phyloP scores from a whole-genome alignment of 1,139 yeast species.

The Candida dubliniensis region DNA sequence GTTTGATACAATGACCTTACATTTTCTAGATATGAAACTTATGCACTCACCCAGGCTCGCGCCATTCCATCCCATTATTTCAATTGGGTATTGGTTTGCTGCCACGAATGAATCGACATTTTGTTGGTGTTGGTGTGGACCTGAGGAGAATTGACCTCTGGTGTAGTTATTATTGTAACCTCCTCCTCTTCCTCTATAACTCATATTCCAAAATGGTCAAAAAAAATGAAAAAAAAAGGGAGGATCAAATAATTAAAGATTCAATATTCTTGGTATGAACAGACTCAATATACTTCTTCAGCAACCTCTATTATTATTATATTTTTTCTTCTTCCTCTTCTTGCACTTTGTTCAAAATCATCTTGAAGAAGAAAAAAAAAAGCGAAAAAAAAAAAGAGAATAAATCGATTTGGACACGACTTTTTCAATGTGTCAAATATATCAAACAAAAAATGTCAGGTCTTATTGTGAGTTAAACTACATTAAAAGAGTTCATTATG shows the following conservation, averaged over 20 bases:
- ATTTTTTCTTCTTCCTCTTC: background rate
- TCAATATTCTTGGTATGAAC: too few species aligned
- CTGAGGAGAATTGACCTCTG: conserved; percentile 7
- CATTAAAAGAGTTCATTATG: too few species aligned
- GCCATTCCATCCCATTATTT: conserved; percentile 80
- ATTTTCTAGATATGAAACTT: conserved; percentile 66
- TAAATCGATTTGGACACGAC: too few species aligned
- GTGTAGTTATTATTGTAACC: conserved; percentile 16
- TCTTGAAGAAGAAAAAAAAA: too few species aligned
- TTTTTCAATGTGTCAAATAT: too few species aligned
- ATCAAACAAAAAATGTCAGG: too few species aligned
- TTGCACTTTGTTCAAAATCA: background rate
- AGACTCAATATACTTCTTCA: background rate
- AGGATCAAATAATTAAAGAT: background rate
- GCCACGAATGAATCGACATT: conserved; percentile 32
- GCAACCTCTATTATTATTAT: background rate
- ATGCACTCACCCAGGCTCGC: conserved; percentile 69
- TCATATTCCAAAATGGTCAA: conserved; percentile 29
- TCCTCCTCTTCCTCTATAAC: conserved; percentile 44
- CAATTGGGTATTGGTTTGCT: conserved; percentile 49
- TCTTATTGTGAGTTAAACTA: too few species aligned
- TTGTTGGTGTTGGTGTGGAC: conserved; percentile 17
- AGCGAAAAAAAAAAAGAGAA: too few species aligned
- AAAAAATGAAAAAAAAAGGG: background rate
- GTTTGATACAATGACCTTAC: conserved; percentile 56